phyloP scores from a whole-genome alignment of 768 basidiomycete genomes.

The Exsudoporus frostii region DNA sequence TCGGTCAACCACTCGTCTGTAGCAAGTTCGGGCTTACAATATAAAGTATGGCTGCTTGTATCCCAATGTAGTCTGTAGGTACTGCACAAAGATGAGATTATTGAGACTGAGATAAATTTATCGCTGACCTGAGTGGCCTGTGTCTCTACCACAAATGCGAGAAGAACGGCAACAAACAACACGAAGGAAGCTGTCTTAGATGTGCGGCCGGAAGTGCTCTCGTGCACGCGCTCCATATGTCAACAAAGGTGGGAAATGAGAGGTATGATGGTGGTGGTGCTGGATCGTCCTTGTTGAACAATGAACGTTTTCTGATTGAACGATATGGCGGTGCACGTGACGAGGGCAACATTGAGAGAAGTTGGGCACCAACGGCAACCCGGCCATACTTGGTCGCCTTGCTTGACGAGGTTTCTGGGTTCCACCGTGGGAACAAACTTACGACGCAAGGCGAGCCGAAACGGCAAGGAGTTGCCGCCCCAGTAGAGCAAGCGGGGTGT shows the following conservation, averaged over 20 bases:
- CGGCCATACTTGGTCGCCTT: too few species aligned
- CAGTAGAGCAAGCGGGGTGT: too few species aligned
- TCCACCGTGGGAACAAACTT: too few species aligned
- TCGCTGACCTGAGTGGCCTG: conserved; percentile 67
- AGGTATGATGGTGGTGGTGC: not conserved
- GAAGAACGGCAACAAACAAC: conserved; percentile 56
- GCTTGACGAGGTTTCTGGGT: too few species aligned
- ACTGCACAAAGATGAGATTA: conserved; percentile 40
- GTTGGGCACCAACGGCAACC: too few species aligned
- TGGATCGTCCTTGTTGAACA: not conserved
- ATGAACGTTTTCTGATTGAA: too few species aligned
- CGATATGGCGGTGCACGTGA: conserved; percentile 11
- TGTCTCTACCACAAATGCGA: conserved; percentile 76
- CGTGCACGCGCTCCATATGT: conserved; percentile 5
- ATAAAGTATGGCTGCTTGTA: conserved; percentile 89
- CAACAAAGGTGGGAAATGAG: not conserved
- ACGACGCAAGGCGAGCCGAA: too few species aligned
- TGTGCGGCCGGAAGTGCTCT: not conserved
- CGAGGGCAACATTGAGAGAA: not conserved
- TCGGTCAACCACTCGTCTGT: not conserved
- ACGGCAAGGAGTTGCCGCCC: too few species aligned
- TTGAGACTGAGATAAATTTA: not conserved
- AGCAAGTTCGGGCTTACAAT: conserved; percentile 52
- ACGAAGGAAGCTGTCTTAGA: conserved; percentile 44
- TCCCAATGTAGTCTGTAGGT: conserved; percentile 71